Evolutionary conservation across 805 yeast species (phyloP), one percentile per base, ranked within the genome.

Genomic region (Vanderwaltozyma tropicalis): DNA sequence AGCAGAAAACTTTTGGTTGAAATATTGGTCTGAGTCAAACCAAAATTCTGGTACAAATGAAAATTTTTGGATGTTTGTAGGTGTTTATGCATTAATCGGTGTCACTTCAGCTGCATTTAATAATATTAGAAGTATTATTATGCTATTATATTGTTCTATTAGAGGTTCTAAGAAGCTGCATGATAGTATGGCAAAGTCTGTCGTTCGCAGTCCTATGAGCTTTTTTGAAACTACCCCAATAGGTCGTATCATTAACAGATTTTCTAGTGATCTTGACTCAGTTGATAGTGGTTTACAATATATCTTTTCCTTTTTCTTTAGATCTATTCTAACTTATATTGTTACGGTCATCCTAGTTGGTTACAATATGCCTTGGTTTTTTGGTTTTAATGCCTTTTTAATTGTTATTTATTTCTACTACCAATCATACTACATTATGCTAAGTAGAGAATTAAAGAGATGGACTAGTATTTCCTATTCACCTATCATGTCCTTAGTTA

Each of bases 401-500:
- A 59, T 85, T 41, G 56, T 71, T 24, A 55, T 84, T 35, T 86
- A 85, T 59, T 55, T 72, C 33, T 78, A 80, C 56, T 82, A 79
- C 54, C 94, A 85, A 57, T 63, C 65, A 34, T 80, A 69, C 57
- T 87, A 81, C 56, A 70, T 79, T 43, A 67, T 76, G 4, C 70
- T 85, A 1, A 73, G 87, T 8, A 71, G 95, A 49, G 95, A 86
- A 54, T 64, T 86, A 49, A 83, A 82, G 54, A 71, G 95, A 50
- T 64, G 85, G 36, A 75, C 73, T 33, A 76, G 82, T 37, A 68
- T 76, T 17, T 70, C 89, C 5, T 70, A 74, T 50, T 74, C 84
- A 40, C 95, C 95, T 3, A 76, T 85, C 14, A 81, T 73, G 63
- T 81, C 94, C 0, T 86, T 81, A 47, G 69, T 87, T 44, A 88